Conservation (phyloP, 768 basidiomycete species). For the Rhizopogon salebrosus region DNA sequence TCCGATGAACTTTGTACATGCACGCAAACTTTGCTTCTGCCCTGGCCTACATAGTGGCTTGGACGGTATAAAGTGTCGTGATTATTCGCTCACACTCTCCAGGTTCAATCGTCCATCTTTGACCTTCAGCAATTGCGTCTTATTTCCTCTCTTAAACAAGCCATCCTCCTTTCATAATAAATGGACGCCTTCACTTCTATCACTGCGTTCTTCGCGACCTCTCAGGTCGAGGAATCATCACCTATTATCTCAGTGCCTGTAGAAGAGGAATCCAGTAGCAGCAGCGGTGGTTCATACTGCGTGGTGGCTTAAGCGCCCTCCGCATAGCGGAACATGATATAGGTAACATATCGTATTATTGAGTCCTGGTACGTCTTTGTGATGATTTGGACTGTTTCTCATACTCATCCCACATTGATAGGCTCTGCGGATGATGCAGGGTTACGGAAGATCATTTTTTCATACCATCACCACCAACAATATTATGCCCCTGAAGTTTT, state of each 20-base stretch:
- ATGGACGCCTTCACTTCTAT: conserved; percentile 7
- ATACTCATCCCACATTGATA: background rate
- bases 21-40: background rate
- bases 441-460: background rate
- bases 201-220: background rate
- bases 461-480: background rate
- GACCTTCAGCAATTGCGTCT: conserved; percentile 4
- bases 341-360: background rate
- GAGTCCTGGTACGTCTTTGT: background rate
- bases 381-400: background rate
- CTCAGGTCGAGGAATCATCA: conserved; percentile 4
- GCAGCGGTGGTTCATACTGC: conserved; percentile 4
- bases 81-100: background rate
- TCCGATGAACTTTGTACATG: background rate
- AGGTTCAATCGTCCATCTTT: background rate
- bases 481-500: background rate
- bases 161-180: background rate
- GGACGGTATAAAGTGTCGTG: background rate
- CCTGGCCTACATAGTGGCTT: background rate
- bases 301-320: conserved; percentile 3
- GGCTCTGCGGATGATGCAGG: background rate
- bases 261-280: conserved; percentile 2
- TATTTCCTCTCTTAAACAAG: background rate
- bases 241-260: conserved; percentile 1
- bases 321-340: background rate